Percentiles rank a stretch among this genome's conserved stretches.
These are phyloP conservation scores for Penicillium janthinellum DNA, from an alignment of 2,329 filamentous ascomycete genomes.

Conservation along the genomic window DNA sequence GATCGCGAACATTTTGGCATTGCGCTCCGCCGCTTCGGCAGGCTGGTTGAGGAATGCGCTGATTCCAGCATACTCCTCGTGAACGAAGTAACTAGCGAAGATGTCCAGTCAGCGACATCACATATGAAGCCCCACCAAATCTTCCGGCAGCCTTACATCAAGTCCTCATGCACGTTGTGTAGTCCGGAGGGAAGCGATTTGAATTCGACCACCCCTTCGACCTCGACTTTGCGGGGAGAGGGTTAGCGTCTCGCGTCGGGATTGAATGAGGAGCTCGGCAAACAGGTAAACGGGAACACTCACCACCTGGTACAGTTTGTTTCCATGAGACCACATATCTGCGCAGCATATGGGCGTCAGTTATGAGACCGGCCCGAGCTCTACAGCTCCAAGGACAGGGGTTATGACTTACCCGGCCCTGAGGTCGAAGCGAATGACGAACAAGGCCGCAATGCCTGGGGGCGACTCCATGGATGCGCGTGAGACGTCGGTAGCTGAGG, in stretches of 20 bases:
- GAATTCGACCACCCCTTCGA: constrained; percentile 91
- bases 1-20: constrained; percentile 91
- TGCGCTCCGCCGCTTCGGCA: constrained; percentile 75
- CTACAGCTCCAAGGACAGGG: constrained; percentile 7
- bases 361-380: constrained; percentile 9
- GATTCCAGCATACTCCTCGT: constrained; percentile 79
- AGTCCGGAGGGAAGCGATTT: constrained; percentile 93
- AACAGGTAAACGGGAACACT: constrained; percentile 30
- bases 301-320: constrained; percentile 66
- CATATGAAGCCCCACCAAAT: neutral
- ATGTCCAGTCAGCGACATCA: constrained; percentile 11
- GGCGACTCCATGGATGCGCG: constrained; percentile 39
- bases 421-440: constrained; percentile 89
- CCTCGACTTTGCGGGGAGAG: constrained; percentile 47
- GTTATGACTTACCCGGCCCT: constrained; percentile 70
- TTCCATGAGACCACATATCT: constrained; percentile 88
- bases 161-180: constrained; percentile 82
- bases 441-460: constrained; percentile 70
- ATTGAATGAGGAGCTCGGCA: neutral
- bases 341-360: constrained; percentile 19
- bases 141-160: constrained; percentile 54
- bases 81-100: constrained; percentile 79
- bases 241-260: constrained; percentile 21
- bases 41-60: constrained; percentile 88
- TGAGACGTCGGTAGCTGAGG: constrained; percentile 39